Base-by-base conservation (phyloP, 2,329 filamentous ascomycete species). In the Fusarium sacchari region DNA sequence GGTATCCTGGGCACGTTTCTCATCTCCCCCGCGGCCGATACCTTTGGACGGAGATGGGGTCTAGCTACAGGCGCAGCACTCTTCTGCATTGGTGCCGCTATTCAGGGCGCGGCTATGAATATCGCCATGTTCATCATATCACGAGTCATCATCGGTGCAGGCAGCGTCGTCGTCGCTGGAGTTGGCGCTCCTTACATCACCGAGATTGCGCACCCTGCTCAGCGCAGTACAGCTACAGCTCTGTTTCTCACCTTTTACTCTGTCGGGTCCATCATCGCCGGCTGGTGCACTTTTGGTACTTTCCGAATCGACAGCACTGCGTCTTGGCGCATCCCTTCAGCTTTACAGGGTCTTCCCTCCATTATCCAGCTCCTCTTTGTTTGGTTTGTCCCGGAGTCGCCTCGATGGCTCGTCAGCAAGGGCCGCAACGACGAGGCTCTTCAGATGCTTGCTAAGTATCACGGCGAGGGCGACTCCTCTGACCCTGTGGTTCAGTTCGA, bases 81-180 rank as follows among this genome's bases (percentile, higher is more conserved):
- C 1, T 60, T 42, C 20, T 60, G 55, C 5, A 14, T 63, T 5
- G 53, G 60, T 13, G 60, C 53, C 2, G 42, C 42, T 22, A n/a
- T 63, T 0, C 53, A 63, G 12, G 53, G 53, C 10, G 53, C 17
- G 13, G 12, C 60, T 15, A 34, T 60, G 7, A 60, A 63, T 13
- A 60, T 63, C 14, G 53, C 60, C 36, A 63, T 63, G 60, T 63
- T 63, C 5, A 59, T 63, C 1, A 59, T 63, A 1, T 63, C 60
- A 1, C 42, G 53, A 42, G 28, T 60, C 12, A 47, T 63, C 10
- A 60, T 63, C 3, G 53, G 60, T 0, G 36, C 55, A 18, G 60
- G 60, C 5, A 60, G 53, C 0, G 53, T 60, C 0, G 42, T 63
- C 5, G 53, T 63, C 1, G 60, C 53, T 6, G 42, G 53, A 5